Evolutionary conservation across 345 rosid species (phyloP).

Genomic region (Lepidium africanum): DNA sequence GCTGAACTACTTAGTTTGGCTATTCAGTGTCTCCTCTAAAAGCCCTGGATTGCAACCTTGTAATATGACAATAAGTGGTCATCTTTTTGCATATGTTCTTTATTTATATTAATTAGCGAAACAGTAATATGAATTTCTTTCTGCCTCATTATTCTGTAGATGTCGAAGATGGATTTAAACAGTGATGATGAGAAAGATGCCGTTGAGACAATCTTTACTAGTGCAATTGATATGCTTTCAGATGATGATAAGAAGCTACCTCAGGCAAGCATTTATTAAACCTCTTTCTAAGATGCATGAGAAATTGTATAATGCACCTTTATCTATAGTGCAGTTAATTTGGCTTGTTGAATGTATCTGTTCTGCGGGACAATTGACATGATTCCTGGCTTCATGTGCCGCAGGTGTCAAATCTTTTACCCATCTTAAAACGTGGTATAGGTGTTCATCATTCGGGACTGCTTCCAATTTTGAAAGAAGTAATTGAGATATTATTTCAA

Average conservation of each 20-base stretch:
- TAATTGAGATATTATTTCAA: constrained; percentile 93
- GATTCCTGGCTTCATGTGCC: constrained; percentile 11
- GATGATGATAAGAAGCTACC: constrained; percentile 98
- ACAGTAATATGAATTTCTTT: background rate
- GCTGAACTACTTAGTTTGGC: background rate
- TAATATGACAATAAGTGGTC: background rate
- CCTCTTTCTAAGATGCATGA: constrained; percentile 5
- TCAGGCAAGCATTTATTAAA: constrained; percentile 59
- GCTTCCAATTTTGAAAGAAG: constrained; percentile 98
- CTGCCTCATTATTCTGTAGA: constrained; percentile 32
- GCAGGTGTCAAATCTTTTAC: constrained; percentile 90
- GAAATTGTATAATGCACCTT: background rate
- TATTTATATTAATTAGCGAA: background rate
- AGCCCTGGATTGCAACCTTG: background rate
- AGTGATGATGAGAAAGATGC: constrained; percentile 81
- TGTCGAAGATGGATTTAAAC: constrained; percentile 95
- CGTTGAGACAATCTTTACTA: constrained; percentile 80
- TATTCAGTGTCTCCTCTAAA: background rate
- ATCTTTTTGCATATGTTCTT: background rate
- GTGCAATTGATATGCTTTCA: constrained; percentile 97
- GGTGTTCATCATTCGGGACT: constrained; percentile 99
- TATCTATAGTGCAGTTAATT: background rate
- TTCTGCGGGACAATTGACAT: constrained; percentile 2
- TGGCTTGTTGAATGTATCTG: background rate
- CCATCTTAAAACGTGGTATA: constrained; percentile 94